These are phyloP conservation scores for Cryphonectria parasitica DNA, from an alignment of 2,329 filamentous ascomycete species.

Conservation along the genomic window DNA sequence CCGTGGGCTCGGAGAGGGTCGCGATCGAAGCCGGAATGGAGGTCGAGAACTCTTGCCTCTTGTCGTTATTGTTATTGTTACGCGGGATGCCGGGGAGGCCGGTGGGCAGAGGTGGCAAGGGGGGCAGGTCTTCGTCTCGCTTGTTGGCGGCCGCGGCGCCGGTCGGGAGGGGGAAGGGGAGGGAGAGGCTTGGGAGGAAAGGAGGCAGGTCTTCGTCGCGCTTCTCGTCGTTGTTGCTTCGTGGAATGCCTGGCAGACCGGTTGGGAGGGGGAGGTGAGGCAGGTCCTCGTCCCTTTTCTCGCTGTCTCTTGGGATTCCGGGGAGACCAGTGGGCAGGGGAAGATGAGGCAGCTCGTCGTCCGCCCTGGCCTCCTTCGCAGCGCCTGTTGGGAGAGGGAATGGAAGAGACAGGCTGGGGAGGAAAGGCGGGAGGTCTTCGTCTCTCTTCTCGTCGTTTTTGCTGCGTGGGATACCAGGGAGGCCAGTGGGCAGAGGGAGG, in stretches of 20 bases:
- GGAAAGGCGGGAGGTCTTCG: neutral
- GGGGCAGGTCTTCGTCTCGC: neutral
- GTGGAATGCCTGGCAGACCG: neutral
- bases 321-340: neutral
- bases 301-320: too few species aligned
- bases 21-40: neutral
- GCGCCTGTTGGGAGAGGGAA: too few species aligned
- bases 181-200: neutral
- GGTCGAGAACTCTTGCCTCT: neutral
- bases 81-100: conserved; percentile 6
- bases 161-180: neutral
- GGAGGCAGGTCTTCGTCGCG: neutral
- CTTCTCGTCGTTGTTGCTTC: neutral
- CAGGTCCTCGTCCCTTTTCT: too few species aligned
- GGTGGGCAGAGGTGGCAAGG: conserved; percentile 9
- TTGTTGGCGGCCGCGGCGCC: neutral
- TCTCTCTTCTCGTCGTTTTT: neutral
- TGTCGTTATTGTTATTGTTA: neutral
- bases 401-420: neutral
- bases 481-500: too few species aligned
- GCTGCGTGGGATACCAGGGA: too few species aligned
- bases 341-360: too few species aligned
- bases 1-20: conserved; percentile 1
- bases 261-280: neutral
- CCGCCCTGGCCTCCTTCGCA: too few species aligned